Evolutionary conservation across 225 moss, liverwort and hornwort species (phyloP).

Genomic region (Straminergon stramineum): DNA sequence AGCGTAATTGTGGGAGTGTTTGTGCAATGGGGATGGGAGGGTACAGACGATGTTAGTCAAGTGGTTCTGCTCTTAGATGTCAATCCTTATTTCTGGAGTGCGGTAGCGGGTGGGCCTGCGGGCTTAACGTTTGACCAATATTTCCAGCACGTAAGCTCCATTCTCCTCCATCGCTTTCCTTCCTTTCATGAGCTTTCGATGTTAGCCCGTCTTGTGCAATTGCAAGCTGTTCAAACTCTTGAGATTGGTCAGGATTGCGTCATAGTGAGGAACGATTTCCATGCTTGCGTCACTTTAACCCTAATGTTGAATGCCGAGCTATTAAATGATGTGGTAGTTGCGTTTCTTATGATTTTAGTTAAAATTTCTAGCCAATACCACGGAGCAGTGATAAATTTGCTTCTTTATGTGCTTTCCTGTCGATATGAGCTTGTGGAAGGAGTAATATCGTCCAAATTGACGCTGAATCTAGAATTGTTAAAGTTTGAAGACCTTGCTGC

Average conservation of each 20-base stretch:
- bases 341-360: neutral
- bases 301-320: neutral
- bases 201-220: neutral
- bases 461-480: neutral
- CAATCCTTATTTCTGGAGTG: slow-evolving; percentile 93
- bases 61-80: slow-evolving; percentile 80
- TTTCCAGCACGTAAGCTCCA: slow-evolving; percentile 65
- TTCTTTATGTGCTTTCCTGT: neutral
- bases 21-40: neutral
- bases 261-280: neutral
- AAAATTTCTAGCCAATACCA: neutral
- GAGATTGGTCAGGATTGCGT: neutral
- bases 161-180: neutral
- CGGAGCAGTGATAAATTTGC: neutral
- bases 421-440: neutral
- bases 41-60: slow-evolving; percentile 74
- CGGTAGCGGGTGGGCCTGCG: slow-evolving; percentile 12
- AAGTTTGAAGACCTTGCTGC: neutral
- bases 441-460: neutral
- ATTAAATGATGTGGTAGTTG: neutral
- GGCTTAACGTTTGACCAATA: slow-evolving; percentile 61
- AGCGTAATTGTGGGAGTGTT: neutral
- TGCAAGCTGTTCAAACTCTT: neutral
- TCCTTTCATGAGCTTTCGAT: neutral
- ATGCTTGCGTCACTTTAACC: neutral